phyloP scores from a whole-genome alignment of 768 basidiomycete genomes.

The Phanerodontia chrysosporium region DNA sequence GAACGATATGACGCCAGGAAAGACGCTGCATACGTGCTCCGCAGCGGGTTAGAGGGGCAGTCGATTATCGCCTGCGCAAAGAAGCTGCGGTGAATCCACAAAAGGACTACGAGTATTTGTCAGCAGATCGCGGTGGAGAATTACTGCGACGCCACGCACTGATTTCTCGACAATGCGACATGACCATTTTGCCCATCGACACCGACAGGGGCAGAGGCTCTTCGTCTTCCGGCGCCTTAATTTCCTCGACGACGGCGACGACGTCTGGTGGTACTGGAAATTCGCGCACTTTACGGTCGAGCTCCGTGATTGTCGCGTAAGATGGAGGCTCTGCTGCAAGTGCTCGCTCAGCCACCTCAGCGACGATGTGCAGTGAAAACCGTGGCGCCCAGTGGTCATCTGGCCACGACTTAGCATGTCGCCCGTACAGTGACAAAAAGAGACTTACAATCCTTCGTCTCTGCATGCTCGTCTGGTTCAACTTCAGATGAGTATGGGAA shows the following conservation, averaged over 20 bases:
- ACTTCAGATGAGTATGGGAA: slow-evolving; percentile 36
- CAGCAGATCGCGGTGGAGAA: slow-evolving; percentile 31
- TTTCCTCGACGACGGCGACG: slow-evolving; percentile 31
- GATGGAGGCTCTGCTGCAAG: slow-evolving; percentile 61
- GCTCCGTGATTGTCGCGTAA: slow-evolving; percentile 61
- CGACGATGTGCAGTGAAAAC: slow-evolving; percentile 62
- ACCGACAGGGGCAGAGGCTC: slow-evolving; percentile 20
- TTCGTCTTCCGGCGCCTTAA: slow-evolving; percentile 16
- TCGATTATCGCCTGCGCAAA: slow-evolving; percentile 71
- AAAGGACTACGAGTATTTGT: slow-evolving; percentile 37
- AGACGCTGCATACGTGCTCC: slow-evolving; percentile 68
- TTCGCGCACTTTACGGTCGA: slow-evolving; percentile 68
- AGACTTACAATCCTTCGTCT: not conserved
- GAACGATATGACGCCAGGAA: slow-evolving; percentile 68
- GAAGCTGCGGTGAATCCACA: slow-evolving; percentile 68
- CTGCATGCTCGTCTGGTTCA: not conserved
- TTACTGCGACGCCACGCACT: slow-evolving; percentile 41
- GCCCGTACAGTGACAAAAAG: not conserved
- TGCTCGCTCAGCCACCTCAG: slow-evolving; percentile 58
- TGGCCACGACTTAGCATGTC: slow-evolving; percentile 21
- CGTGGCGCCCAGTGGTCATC: slow-evolving; percentile 59
- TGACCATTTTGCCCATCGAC: slow-evolving; percentile 36
- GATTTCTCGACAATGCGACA: slow-evolving; percentile 44
- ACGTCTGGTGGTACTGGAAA: slow-evolving; percentile 49
- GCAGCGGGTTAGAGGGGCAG: slow-evolving; percentile 60